Evolutionary conservation across 495 filamentous ascomycete genomes (phyloP), one percentile per base, ranked within the genome.

Genomic region (Penicillium desertorum): DNA sequence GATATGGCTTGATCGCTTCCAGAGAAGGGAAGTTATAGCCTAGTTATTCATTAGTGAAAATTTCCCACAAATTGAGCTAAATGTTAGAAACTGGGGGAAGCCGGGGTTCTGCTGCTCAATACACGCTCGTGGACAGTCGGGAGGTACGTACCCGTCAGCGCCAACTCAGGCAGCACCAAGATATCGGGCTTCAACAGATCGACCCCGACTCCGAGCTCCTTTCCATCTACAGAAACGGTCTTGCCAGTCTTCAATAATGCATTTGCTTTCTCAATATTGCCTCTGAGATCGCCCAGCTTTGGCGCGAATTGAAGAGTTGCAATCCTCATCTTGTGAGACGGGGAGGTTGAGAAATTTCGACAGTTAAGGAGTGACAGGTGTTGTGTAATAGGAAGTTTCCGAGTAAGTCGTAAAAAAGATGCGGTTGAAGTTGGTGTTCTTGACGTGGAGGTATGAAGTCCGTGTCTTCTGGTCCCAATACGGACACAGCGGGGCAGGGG

Each of bases 11-110:
- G 49, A 98, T 96, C 30, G 90, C 81, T 50, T 86, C 75, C 53
- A 89, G 66, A 19, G 90, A 92, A 25, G 84, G 83, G 76, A 95
- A 96, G 68, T 96, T 96, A 78, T 97, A 98, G 20, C 94, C 92
- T 92, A 45, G 3, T 42, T 12, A 19, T 48, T 32, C 8, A 17
- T 48, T 12, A 48, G n/a, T 20, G 11, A 30, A 7, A 5, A 0
- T 47, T 47, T 17, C 3, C 14, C 7, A 10, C 7, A 17, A 1
- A 9, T n/a, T 17, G 34, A 36, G 34, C 12, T 5, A 12, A 5
- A 9, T 11, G 16, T 44, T 2, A 27, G 5, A 25, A 5, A 7
- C 43, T 27, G 4, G 43, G 42, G 12, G 32, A 10, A 6, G 17
- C 16, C 32, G 19, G 9, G 32, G 25, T 17, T 32, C n/a, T 12